Evolutionary conservation across 1,139 yeast species (phyloP), one percentile per base, ranked within the genome.

Genomic region (Taphrina flavorubra): DNA sequence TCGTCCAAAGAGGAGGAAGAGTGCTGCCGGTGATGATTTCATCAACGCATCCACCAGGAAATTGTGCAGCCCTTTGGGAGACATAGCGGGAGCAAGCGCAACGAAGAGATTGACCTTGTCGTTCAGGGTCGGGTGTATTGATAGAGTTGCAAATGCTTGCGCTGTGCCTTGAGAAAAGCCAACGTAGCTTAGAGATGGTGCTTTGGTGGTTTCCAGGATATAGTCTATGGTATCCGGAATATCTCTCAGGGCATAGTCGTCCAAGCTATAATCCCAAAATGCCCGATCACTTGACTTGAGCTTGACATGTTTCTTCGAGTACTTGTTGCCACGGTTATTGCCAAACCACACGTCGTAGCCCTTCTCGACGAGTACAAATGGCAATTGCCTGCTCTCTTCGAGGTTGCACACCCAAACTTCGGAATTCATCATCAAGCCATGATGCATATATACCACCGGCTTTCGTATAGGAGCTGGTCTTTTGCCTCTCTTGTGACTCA

Each of bases 271-370:
- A 77, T 90, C 85, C 97, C 97, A 91, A 77, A 89, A 91, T 69
- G 81, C 80, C 1, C 77, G 73, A 16, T 84, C 83, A 14, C 79
- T 77, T 0, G 87, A 84, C 60, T 78, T 79, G 59, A 77, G 75
- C 13, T 75, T 71, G 60, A 82, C 71, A 73, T 84, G 86, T 70
- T 84, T 84, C 67, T 86, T 82, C 34, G 94, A 87, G 78, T 91
- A 91, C 79, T 91, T 91, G 79, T 91, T 92, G 34, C 97, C 97
- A 68, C 97, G 80, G 75, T 91, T 91, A 77, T 91, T 91, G 0
- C 97, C 97, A 72, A 91, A 79, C 92, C 95, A 91, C n/a, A 91
- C 96, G 75, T 91, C 97, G 76, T 87, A 91, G 1, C 97, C 97
- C 71, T 86, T 77, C 72, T 90, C 92, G 69, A 88, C 90, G 59